phyloP scores from a whole-genome alignment of 768 basidiomycete genomes.

The Tephrocybe sp. region DNA sequence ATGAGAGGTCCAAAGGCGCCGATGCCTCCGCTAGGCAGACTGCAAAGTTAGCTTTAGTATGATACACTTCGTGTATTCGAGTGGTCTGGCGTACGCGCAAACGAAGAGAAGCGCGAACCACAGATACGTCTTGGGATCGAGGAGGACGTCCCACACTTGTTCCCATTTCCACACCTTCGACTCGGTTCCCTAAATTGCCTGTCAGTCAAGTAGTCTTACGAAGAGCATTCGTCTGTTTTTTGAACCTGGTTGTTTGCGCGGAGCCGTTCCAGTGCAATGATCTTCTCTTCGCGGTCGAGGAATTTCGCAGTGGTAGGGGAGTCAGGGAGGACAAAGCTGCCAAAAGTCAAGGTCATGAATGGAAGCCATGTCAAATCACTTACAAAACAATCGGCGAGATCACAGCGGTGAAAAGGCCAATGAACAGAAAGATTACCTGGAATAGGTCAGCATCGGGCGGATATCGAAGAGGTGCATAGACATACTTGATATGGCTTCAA shows the following conservation, averaged over 20 bases:
- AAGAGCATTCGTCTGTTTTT: background rate
- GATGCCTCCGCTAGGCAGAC: constrained; percentile 40
- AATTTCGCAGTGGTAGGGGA: constrained; percentile 42
- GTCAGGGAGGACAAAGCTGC: constrained; percentile 41
- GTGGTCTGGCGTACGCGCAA: constrained; percentile 31
- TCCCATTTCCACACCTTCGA: constrained; percentile 47
- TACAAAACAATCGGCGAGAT: constrained; percentile 37
- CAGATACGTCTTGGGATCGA: constrained; percentile 42
- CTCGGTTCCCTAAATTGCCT: constrained; percentile 33
- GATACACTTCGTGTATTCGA: background rate
- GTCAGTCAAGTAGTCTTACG: background rate
- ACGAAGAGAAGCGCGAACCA: constrained; percentile 43
- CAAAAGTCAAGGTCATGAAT: background rate
- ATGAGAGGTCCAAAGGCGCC: constrained; percentile 44
- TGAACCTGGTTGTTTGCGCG: constrained; percentile 40
- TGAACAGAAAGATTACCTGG: constrained; percentile 46
- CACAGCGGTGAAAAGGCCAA: constrained; percentile 39
- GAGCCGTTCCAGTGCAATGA: constrained; percentile 41
- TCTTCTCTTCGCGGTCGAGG: constrained; percentile 38
- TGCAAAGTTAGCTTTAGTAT: constrained; percentile 12
- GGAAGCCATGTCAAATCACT: constrained; percentile 4
- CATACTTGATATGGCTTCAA: constrained; percentile 41
- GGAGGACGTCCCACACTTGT: constrained; percentile 37
- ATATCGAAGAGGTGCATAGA: constrained; percentile 12
- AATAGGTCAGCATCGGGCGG: background rate